These are phyloP conservation scores for Pleurotus eryngii DNA, from an alignment of 768 basidiomycete species.

Conservation along the genomic window DNA sequence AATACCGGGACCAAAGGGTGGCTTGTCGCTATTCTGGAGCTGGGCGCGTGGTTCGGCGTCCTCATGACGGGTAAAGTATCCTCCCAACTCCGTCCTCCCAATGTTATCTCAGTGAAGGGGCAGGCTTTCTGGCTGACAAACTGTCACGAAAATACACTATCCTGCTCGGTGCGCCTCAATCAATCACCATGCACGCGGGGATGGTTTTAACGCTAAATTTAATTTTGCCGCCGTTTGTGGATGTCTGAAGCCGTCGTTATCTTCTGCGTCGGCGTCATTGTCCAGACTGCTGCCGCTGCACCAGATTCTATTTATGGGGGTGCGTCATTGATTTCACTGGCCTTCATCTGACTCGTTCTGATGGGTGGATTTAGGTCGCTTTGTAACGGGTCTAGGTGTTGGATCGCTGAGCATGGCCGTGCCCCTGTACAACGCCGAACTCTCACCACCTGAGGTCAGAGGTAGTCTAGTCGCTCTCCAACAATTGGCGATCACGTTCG, in stretches of 20 bases:
- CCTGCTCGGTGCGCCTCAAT: constrained; percentile 40
- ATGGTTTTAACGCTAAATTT: too few species aligned
- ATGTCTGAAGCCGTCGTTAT: constrained; percentile 43
- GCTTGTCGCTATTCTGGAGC: constrained; percentile 71
- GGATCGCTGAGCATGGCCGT: constrained; percentile 83
- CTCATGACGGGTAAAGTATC: constrained; percentile 51
- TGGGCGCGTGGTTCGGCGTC: constrained; percentile 76
- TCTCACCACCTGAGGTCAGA: constrained; percentile 79
- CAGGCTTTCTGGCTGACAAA: constrained; percentile 64
- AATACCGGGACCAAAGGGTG: constrained; percentile 60
- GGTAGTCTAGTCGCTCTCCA: constrained; percentile 80
- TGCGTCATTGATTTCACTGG: constrained; percentile 7
- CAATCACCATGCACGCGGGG: not conserved
- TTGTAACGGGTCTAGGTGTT: constrained; percentile 77
- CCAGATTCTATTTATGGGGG: constrained; percentile 68
- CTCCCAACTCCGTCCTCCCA: not conserved
- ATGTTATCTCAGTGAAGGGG: not conserved
- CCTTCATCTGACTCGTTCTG: too few species aligned
- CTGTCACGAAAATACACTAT: constrained; percentile 75
- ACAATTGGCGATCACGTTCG: constrained; percentile 79
- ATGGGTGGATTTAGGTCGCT: constrained; percentile 41
- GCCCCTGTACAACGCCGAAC: constrained; percentile 70
- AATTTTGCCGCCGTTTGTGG: too few species aligned
- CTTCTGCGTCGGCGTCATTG: constrained; percentile 71
- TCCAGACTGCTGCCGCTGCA: constrained; percentile 58